Base-by-base conservation (phyloP, 1,139 yeast species). In the Suhomyces maxii region DNA sequence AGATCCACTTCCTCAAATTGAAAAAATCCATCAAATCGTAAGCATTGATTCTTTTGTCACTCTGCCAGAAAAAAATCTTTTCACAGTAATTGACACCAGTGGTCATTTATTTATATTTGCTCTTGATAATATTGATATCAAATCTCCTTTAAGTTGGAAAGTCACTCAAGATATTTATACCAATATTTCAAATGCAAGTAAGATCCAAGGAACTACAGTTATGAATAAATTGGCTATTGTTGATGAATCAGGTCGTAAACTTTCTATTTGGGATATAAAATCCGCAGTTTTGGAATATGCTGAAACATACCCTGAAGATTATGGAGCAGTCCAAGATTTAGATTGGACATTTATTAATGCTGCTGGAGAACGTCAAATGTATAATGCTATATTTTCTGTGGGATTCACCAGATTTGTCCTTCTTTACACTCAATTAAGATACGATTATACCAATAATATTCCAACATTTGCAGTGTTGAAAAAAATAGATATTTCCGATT, bases 401-500 rank as follows among this genome's bases (percentile, higher is more conserved):
- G 97, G 97, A 0, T 90, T 89, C 56, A 68, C 70, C 9, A 68
- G 80, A 14, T 73, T 76, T 48, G 88, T 87, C 1, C 63, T 84
- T 6, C 66, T 89, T 11, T 89, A 85, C 60, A 84, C 96, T 0
- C 96, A 90, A 61, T 69, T 89, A 51, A 77, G 97, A 47, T 89
- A 86, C 62, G 97, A 91, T 59, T 91, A 91, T 60, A 89, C 97
- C 6, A 88, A 89, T 57, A 73, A 76, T 28, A 76, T 83, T 0
- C 93, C 96, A 1, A 77, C 93, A 0, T 91, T 87, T 76, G 80
- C 87, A 0, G 83, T 88, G 0, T 80, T 91, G 51, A 85, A 89
- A 56, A 79, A 79, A 47, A 79, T 90, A 38, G 91, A 86, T 58
- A 80, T 91, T 3, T 75, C 83, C 2, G 75, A 76, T 39, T 86